Percentiles rank a stretch among this genome's conserved stretches.
These are phyloP conservation scores for Boletus rufocinnamomeus DNA, from an alignment of 768 basidiomycete species.

Conservation along the genomic window DNA sequence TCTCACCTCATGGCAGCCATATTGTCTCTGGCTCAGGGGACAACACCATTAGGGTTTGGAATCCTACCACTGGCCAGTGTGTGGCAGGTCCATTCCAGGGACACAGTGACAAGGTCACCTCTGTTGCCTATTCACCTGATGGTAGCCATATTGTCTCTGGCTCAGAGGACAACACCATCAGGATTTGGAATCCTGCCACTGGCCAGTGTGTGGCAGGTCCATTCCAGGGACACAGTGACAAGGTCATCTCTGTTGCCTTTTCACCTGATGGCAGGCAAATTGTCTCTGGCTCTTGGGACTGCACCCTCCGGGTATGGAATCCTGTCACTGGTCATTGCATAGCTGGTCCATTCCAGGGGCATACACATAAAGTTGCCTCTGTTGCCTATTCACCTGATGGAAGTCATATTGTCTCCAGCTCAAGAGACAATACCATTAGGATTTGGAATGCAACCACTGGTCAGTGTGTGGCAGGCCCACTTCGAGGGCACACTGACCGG, in stretches of 20 bases:
- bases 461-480: constrained; percentile 9
- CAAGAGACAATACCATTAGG: constrained; percentile 2
- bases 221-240: constrained; percentile 17
- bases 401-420: too few relatives aligned
- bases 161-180: constrained; percentile 23
- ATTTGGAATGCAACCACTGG: constrained; percentile 12
- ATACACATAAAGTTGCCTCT: neutral
- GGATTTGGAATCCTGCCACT: constrained; percentile 23
- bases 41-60: constrained; percentile 20
- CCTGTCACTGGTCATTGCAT: constrained; percentile 2
- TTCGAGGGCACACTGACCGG: neutral
- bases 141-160: constrained; percentile 26
- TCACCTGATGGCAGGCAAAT: too few relatives aligned
- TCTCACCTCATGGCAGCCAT: neutral
- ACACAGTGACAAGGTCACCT: constrained; percentile 9
- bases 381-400: too few relatives aligned
- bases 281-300: too few relatives aligned
- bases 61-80: constrained; percentile 13
- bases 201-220: constrained; percentile 19
- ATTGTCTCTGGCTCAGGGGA: neutral
- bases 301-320: constrained; percentile 12
- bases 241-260: too few relatives aligned
- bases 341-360: constrained; percentile 2
- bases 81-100: constrained; percentile 19
- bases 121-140: constrained; percentile 31